Evolutionary conservation across 441 rosid genomes (phyloP), one percentile per base, ranked within the genome.

Genomic region (Pelargonium cotyledonis): DNA sequence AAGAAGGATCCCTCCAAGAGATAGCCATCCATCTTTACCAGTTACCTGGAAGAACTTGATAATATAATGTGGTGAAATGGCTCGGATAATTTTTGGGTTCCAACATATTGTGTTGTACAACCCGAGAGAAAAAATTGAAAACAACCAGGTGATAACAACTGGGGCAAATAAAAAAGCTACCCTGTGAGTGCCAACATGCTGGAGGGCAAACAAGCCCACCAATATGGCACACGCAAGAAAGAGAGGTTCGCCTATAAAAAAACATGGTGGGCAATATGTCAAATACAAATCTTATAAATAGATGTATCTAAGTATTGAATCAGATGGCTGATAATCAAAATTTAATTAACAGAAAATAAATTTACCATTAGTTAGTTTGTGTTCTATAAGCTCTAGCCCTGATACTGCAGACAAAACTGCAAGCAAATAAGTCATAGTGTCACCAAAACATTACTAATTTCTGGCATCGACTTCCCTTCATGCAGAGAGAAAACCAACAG

Each of bases 141-240:
- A 8, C 84, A 90, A 76, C 98, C 98, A 90, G 73, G 86, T 75
- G 55, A 88, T 84, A 49, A 90, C 90, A 66, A 90, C 81, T 8
- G 98, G 98, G 2, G 98, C 91, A 82, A 93, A 93, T 84, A 90
- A 65, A 74, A 93, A 85, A 44, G 98, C 92, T 66, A 93, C 96
- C 79, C 81, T 82, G 79, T 80, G 95, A 47, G 96, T 93, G 72
- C 96, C 98, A 80, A 67, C 82, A 76, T 93, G 96, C 78, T 93
- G 98, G 77, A 93, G 85, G 68, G 97, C 96, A 86, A 90, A 93
- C 69, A 93, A 75, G 76, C 92, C 97, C 73, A 90, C 90, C 87
- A 93, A 81, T 80, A 93, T 84, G 84, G 84, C 85, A 75, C 95
- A 93, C 38, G 90, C 87, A 77, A 93, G 73, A 84, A 89, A 65